Base-by-base conservation (phyloP, 441 rosid genomes). In the Brassica balearica region DNA sequence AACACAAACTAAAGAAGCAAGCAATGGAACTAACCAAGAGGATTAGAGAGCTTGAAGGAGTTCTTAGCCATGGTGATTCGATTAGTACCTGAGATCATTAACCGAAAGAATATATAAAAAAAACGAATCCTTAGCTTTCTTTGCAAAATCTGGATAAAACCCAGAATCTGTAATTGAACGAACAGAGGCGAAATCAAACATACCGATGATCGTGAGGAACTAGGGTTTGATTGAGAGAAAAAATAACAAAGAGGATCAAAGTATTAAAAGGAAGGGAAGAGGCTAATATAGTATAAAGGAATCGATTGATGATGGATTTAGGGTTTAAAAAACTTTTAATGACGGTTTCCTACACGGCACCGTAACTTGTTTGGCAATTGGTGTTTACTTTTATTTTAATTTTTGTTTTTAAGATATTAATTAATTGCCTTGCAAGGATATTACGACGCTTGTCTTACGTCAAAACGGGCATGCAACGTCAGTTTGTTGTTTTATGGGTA, bases 261-360 rank as follows among this genome's bases (percentile, higher is more conserved):
- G 51, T 7, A 6, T 5, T 8, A 65, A 65, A 65, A 72, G 29
- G 29, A 63, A 79, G 14, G 20, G 67, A 73, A 68, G 78, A 51
- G 78, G 63, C 48, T 66, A 68, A 67, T 72, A 73, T 29, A 29
- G n/a, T 68, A 2, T 73, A 69, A 79, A 73, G 71, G 77, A 78
- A 72, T 65, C 76, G 34, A 19, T n/a, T 43, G 1, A 11, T 46
- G 62, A 55, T 61, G 27, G 72, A 74, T 79, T 69, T 74, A 74
- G 82, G 82, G 78, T 63, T 79, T 41, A 29, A 29, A 29, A 29
- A 29, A 29, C 34, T 5, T 29, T 46, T 74, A 79, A 36, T 79
- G 62, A 69, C 32, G 43, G 75, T 74, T 69, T 27, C 79, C 82
- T 64, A 66, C 82, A 79, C 68, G 82, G 62, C 82, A 79, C 71